Percentiles rank a stretch among this genome's conserved stretches.
phyloP scores from a whole-genome alignment of 2,329 filamentous ascomycete species.

The Graphiopsis chlorocephala region DNA sequence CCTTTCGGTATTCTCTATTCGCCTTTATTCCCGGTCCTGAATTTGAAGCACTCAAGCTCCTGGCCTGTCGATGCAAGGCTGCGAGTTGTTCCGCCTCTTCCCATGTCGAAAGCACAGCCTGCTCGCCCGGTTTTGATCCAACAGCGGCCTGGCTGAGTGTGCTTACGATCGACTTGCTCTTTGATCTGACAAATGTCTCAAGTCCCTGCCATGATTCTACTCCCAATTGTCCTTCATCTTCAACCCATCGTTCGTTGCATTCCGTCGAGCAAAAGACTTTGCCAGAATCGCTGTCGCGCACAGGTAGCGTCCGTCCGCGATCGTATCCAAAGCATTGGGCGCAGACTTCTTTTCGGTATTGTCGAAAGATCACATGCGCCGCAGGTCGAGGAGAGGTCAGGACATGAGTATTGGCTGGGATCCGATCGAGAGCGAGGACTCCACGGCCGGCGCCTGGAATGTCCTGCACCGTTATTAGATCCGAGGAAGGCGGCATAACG shows the following conservation, averaged over 20 bases:
- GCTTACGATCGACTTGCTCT: slow-evolving; percentile 18
- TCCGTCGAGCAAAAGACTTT: slow-evolving; percentile 43
- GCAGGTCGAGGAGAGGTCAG: slow-evolving; percentile 39
- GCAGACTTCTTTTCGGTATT: slow-evolving; percentile 50
- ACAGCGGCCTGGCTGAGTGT: slow-evolving; percentile 1
- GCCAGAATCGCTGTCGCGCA: slow-evolving; percentile 39
- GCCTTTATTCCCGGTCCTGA: slow-evolving; percentile 13
- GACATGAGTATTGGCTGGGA: slow-evolving; percentile 37
- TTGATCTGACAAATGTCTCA: slow-evolving; percentile 25
- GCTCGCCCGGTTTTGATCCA: slow-evolving; percentile 8
- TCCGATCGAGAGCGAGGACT: slow-evolving; percentile 40
- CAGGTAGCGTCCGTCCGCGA: slow-evolving; percentile 40
- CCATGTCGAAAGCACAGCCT: slow-evolving; percentile 21
- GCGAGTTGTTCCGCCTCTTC: slow-evolving; percentile 21
- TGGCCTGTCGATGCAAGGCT: not conserved
- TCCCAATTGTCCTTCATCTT: slow-evolving; percentile 29
- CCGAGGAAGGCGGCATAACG: slow-evolving; percentile 20
- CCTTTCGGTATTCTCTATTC: slow-evolving; percentile 17
- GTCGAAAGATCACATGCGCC: slow-evolving; percentile 42
- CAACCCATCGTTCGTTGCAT: slow-evolving; percentile 39
- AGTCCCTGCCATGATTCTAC: slow-evolving; percentile 30
- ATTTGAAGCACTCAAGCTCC: not conserved
- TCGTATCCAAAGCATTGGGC: slow-evolving; percentile 48
- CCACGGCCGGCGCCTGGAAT: slow-evolving; percentile 45
- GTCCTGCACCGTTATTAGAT: slow-evolving; percentile 38